Conservation (phyloP, 73 alveolate species). For the Paramecium sexaurelia region DNA sequence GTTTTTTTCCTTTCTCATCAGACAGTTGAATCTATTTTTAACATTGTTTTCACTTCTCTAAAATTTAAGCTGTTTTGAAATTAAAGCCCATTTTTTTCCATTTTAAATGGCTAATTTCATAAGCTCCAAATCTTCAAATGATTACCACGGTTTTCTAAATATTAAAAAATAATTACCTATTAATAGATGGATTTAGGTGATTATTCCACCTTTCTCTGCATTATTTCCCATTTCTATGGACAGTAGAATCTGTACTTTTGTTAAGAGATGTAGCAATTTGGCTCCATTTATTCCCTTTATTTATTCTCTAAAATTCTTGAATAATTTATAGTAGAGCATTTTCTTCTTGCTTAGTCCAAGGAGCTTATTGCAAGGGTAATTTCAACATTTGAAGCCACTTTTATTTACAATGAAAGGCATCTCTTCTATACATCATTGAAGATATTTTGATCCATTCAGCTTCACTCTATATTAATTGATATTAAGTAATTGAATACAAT, state of each 20-base stretch:
- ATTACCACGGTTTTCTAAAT: constrained; percentile 45
- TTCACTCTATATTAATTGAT: constrained; percentile 7
- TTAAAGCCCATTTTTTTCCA: constrained; percentile 60
- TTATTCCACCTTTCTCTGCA: constrained; percentile 96
- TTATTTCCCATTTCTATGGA: constrained; percentile 85
- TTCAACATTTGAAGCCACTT: constrained; percentile 57
- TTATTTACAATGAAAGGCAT: constrained; percentile 29
- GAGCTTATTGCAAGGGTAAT: constrained; percentile 39
- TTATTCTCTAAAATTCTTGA: constrained; percentile 15
- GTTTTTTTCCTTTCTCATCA: constrained; percentile 34
- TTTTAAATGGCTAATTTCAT: constrained; percentile 41
- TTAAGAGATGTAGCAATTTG: constrained; percentile 49
- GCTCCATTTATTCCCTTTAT: constrained; percentile 66
- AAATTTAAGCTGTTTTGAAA: constrained; percentile 8
- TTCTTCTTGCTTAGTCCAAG: constrained; percentile 30
- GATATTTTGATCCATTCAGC: constrained; percentile 27
- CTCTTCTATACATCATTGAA: constrained; percentile 40
- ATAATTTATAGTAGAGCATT: background rate
- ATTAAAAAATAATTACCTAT: constrained; percentile 60
- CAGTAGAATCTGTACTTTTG: background rate
- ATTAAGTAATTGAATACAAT: background rate
- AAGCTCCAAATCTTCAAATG: constrained; percentile 43
- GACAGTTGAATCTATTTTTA: constrained; percentile 38
- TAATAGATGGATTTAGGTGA: constrained; percentile 88
- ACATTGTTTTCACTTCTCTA: constrained; percentile 50